phyloP scores from a whole-genome alignment of 169 alveolate species.

The Amoebophrya sp. region DNA sequence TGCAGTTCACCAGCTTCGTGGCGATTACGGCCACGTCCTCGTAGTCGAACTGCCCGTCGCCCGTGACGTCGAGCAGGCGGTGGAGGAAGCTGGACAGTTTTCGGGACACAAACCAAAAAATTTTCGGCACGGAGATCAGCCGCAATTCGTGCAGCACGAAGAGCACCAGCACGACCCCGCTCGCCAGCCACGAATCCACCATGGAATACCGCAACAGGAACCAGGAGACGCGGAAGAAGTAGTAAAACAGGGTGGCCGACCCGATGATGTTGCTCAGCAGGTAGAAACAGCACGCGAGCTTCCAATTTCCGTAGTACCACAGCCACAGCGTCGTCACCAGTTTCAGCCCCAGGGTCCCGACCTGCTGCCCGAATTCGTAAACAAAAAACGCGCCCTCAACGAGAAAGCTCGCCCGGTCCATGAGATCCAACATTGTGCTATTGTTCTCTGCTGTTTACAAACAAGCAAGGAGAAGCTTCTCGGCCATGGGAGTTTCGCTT shows the following conservation, averaged over 20 bases:
- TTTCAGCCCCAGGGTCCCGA: neutral
- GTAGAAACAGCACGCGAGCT: neutral
- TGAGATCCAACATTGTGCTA: no score
- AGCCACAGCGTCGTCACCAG: neutral
- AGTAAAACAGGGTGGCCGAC: neutral
- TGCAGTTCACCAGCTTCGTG: neutral
- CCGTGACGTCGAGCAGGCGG: neutral
- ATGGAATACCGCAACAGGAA: neutral
- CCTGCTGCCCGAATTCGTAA: neutral
- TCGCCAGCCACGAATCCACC: neutral
- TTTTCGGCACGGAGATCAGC: neutral
- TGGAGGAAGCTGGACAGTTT: neutral
- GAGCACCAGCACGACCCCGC: neutral
- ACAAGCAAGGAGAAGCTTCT: no score
- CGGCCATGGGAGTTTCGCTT: no score
- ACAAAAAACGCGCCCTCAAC: neutral
- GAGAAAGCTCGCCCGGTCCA: no score
- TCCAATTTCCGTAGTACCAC: neutral
- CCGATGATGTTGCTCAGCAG: neutral
- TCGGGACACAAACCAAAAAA: neutral
- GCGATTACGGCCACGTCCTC: neutral
- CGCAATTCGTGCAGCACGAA: neutral
- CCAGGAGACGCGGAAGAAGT: neutral
- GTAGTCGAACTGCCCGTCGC: neutral
- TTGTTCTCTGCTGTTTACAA: no score